Conservation (phyloP, 768 basidiomycete species). For the Termitomyces eurrhizus region DNA sequence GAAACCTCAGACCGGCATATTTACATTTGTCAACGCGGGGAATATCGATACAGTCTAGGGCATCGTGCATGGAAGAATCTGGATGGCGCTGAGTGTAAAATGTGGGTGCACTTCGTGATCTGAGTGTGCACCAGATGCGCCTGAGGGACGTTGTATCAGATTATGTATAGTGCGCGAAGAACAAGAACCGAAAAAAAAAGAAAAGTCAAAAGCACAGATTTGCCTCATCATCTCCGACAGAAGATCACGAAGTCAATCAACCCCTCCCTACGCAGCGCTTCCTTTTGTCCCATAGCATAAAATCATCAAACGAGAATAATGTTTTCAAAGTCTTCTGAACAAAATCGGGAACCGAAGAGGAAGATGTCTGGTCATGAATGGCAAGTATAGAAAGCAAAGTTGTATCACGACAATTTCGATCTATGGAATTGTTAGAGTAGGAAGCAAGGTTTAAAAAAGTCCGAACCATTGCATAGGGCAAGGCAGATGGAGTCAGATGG, state of each 20-base stretch:
- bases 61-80: slow-evolving; percentile 87
- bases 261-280: slow-evolving; percentile 78
- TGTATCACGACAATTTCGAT: too few species aligned
- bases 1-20: slow-evolving; percentile 14
- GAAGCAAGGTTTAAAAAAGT: too few species aligned
- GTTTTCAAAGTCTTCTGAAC: too few species aligned
- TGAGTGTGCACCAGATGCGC: slow-evolving; percentile 89
- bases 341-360: too few species aligned
- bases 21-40: slow-evolving; percentile 72
- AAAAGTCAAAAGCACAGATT: slow-evolving; percentile 38
- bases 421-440: too few species aligned
- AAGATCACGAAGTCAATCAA: slow-evolving; percentile 88
- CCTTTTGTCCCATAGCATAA: slow-evolving; percentile 70
- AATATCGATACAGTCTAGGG: slow-evolving; percentile 66
- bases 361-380: too few species aligned
- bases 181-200: neutral
- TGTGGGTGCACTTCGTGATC: slow-evolving; percentile 89
- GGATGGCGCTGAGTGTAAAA: slow-evolving; percentile 87
- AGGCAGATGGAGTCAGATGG: too few species aligned
- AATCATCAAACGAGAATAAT: too few species aligned
- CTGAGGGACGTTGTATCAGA: slow-evolving; percentile 34
- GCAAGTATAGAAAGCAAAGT: too few species aligned
- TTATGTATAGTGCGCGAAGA: neutral
- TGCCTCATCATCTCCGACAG: slow-evolving; percentile 92
- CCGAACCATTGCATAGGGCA: too few species aligned